Base-by-base conservation (phyloP, 192 early-diverging fungal species). In the Backusella westeae region DNA sequence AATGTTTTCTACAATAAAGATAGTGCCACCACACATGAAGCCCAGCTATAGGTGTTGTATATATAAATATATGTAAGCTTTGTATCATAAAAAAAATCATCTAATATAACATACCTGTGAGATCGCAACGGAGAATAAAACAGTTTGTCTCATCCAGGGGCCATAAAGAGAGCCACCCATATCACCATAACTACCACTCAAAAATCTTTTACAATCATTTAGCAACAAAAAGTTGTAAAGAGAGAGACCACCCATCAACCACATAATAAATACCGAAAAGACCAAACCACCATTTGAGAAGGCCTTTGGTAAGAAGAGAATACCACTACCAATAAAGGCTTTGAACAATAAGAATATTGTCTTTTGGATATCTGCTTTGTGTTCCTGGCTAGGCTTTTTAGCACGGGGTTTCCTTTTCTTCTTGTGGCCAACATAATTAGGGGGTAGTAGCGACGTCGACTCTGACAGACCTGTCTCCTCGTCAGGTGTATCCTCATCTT, bases 1-100 rank as follows among this genome's bases (percentile, higher is more conserved):
- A 66, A 96, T 85, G 77, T 96, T 96, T 72, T 94, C 90, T 1
- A 94, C 91, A 19, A 98, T 92, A 78, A 98, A 98, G 36, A 96
- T 96, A 41, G 90, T 92, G 69, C 94, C 85, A 39, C 82, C 86
- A 34, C 84, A 84, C 75, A 72, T 68, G 41, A 80, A 80, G 3
- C 82, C 81, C 38, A 80, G 17, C 79, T 80, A 56, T 65, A 72
- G 35, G 35, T 52, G n/a, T 34, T 1, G 7, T 4, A 17, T 35
- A 34, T 66, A 34, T 4, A 17, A 23, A 34, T 66, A 34, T 59
- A 63, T 70, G 7, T 56, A 17, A 69, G 23, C 19, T 52, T 14
- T 34, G 14, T 56, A 36, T 34, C 29, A n/a, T 12, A 17, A 17
- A 8, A 59, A 42, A 8, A 39, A 39, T 3, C 38, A 39, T 32